These are phyloP conservation scores for Biscogniauxia sp. DNA, from an alignment of 2,329 filamentous ascomycete genomes.

Conservation along the genomic window DNA sequence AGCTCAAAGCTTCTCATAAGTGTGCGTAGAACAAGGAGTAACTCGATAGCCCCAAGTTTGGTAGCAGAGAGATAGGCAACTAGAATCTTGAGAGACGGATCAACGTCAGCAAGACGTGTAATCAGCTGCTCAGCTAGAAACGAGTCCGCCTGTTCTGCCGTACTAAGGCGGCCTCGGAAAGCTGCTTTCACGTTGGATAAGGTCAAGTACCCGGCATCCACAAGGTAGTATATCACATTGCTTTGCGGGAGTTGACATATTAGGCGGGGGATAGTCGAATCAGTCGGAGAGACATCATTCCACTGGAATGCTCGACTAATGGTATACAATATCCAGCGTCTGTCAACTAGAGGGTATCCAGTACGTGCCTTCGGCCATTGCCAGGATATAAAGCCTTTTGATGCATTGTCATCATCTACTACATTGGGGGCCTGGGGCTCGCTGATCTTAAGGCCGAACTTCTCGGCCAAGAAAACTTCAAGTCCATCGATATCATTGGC, in stretches of 20 bases:
- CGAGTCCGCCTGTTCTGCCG: conserved; percentile 43
- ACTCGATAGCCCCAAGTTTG: conserved; percentile 62
- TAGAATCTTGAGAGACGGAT: conserved; percentile 66
- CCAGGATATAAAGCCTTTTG: conserved; percentile 45
- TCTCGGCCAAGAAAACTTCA: conserved; percentile 48
- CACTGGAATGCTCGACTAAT: conserved; percentile 62
- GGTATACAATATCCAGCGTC: conserved; percentile 62
- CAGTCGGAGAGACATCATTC: conserved; percentile 44
- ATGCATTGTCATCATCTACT: conserved; percentile 12
- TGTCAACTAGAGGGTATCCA: conserved; percentile 56
- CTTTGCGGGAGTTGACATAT: conserved; percentile 47
- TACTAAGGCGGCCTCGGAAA: conserved; percentile 48
- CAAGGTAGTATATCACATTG: conserved; percentile 57
- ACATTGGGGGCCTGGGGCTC: conserved; percentile 17
- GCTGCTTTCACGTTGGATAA: conserved; percentile 57
- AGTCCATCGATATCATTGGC: conserved; percentile 47
- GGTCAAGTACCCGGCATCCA: conserved; percentile 59
- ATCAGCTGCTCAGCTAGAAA: conserved; percentile 61
- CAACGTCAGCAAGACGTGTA: conserved; percentile 59
- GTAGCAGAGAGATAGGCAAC: conserved; percentile 64
- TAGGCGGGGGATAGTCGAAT: conserved; percentile 40
- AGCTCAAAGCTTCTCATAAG: conserved; percentile 69
- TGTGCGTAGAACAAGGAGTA: conserved; percentile 63
- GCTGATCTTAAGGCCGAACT: conserved; percentile 46
- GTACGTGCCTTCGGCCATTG: conserved; percentile 43